These are phyloP conservation scores for Boletus rufocinnamomeus DNA, from an alignment of 768 basidiomycete genomes.

Conservation along the genomic window DNA sequence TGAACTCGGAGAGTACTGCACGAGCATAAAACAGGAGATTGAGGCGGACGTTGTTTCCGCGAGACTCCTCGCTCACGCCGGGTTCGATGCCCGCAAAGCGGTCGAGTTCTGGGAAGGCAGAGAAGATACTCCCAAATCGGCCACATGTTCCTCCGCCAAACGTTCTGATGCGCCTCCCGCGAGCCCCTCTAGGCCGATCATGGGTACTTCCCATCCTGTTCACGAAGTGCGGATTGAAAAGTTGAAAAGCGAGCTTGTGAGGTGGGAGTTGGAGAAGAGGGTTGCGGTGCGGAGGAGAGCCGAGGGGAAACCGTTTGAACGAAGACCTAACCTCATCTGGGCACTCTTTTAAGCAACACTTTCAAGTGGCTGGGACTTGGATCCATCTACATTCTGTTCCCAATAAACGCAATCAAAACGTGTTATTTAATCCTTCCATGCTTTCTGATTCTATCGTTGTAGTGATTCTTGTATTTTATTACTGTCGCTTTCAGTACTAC, in stretches of 20 bases:
- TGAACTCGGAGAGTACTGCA: slow-evolving; percentile 74
- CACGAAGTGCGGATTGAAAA: slow-evolving; percentile 43
- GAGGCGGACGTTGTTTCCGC: slow-evolving; percentile 92
- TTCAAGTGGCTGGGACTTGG: slow-evolving; percentile 3
- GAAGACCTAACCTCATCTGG: slow-evolving; percentile 16
- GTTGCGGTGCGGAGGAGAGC: slow-evolving; percentile 26
- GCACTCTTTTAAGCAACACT: slow-evolving; percentile 8
- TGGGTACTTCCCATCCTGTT: slow-evolving; percentile 48
- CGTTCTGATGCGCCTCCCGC: slow-evolving; percentile 9
- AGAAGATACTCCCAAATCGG: slow-evolving; percentile 29
- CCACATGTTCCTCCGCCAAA: slow-evolving; percentile 25
- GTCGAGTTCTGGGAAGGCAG: slow-evolving; percentile 81
- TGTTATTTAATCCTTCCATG: background rate
- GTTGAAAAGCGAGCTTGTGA: slow-evolving; percentile 44
- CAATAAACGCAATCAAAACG: background rate
- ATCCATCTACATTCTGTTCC: background rate
- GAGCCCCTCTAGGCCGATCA: slow-evolving; percentile 32
- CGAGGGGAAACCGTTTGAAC: slow-evolving; percentile 23
- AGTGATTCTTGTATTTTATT: slow-evolving; percentile 8
- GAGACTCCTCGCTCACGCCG: slow-evolving; percentile 87
- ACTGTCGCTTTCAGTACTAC: background rate
- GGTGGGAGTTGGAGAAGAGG: slow-evolving; percentile 45
- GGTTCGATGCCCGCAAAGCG: slow-evolving; percentile 84
- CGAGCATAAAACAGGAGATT: slow-evolving; percentile 79
- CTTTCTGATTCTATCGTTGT: slow-evolving; percentile 9